Percentiles rank a stretch among this genome's conserved stretches.
Evolutionary conservation across 441 rosid genomes (phyloP).

Genomic region (Erysimum cheiri): DNA sequence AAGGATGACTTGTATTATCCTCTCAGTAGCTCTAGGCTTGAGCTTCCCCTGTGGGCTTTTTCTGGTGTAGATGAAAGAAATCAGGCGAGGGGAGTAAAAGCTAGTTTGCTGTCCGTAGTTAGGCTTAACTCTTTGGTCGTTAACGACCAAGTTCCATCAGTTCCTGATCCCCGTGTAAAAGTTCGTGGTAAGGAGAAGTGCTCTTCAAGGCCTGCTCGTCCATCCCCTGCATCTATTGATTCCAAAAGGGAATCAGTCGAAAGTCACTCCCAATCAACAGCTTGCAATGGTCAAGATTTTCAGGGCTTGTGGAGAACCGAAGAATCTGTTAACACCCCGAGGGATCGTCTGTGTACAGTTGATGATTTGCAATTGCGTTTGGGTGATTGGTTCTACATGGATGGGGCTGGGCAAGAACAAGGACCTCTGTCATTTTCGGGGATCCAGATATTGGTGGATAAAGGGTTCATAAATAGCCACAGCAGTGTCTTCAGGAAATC

Average conservation of each 20-base stretch:
- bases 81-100: conserved; percentile 78
- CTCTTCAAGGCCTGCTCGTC: conserved; percentile 72
- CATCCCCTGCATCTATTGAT: conserved; percentile 68
- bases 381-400: conserved; percentile 97
- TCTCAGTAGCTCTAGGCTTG: conserved; percentile 81
- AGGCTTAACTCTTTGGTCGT: conserved; percentile 98
- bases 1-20: conserved; percentile 90
- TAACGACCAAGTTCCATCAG: conserved; percentile 84
- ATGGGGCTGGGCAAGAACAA: conserved; percentile 93
- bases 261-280: conserved; percentile 59
- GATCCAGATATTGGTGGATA: conserved; percentile 77
- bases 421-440: conserved; percentile 84
- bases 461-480: conserved; percentile 65
- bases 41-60: conserved; percentile 96
- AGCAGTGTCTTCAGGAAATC: conserved; percentile 91
- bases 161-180: conserved; percentile 78
- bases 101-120: conserved; percentile 78
- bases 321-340: conserved; percentile 61
- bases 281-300: conserved; percentile 54
- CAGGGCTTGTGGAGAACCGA: conserved; percentile 56
- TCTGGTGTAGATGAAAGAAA: conserved; percentile 77
- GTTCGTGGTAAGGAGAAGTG: conserved; percentile 75
- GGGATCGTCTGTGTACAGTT: conserved; percentile 67
- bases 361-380: conserved; percentile 84
- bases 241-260: conserved; percentile 68